Base-by-base conservation (phyloP, 805 yeast genomes). In the Yamadazyma sp. region DNA sequence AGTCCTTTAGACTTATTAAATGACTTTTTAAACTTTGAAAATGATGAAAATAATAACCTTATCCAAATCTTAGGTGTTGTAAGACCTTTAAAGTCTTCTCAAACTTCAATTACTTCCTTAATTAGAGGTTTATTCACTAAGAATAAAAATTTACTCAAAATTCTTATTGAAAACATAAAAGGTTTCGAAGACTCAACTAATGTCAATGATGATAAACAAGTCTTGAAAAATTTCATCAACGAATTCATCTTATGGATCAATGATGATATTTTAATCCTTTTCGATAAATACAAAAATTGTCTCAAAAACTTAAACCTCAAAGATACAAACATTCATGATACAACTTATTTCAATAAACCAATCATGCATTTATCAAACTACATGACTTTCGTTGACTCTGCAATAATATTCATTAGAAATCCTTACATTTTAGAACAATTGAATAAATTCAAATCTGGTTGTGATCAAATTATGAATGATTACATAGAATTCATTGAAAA, bases 181-280 rank as follows among this genome's bases (percentile, higher is more conserved):
- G 7, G 15, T 11, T 34, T 44, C 20, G 44, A 31, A 12, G 7
- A 20, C 2, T 17, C 35, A 3, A 28, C 36, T 10, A 51, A 39
- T 14, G 23, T 31, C 2, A 45, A 51, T 27, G 60, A 54, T 13
- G 39, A 41, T 22, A 52, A 44, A 27, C 61, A 58, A 33, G 38
- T 45, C 9, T 55, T 64, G 52, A 67, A 67, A 40, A 36, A 41
- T 33, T 62, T 65, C 24, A 54, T 65, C 23, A 67, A 62, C 43
- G 62, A 61, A 2, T 65, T 62, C 42, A 50, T 67, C 18, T 32
- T 61, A 26, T 67, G 70, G 70, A 45, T 59, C n/a, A 67, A 62
- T 27, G 50, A 44, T 20, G 62, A 53, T 30, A 56, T 54, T n/a
- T 24, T 62, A n/a, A 40, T 55, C 5, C 48, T 67, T 16, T 62